Evolutionary conservation across 139 green algal genomes (phyloP), one percentile per base, ranked within the genome.

Genomic region (Closterium sp.): DNA sequence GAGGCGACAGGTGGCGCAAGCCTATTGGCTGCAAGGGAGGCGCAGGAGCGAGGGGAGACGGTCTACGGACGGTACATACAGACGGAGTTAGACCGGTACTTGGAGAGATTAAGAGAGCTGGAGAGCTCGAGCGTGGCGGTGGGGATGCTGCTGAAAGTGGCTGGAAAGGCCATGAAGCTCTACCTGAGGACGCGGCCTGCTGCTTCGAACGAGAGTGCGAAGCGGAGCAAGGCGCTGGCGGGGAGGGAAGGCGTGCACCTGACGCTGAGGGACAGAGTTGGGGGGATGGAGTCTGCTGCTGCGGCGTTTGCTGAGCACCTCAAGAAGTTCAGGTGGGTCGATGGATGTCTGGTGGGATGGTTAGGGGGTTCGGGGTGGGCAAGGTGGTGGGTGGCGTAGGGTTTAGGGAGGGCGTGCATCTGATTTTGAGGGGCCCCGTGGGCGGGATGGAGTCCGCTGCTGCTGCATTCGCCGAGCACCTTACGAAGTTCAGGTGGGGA

Each of bases 101-200:
- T 97, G 31, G 97, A 98, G 90, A 95, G 95, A 4, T 88, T 97
- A 28, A 87, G 94, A 1, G 90, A 95, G 81, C 38, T 96, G n/a
- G 34, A 28, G 16, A 86, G 12, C 1, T 85, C 83, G 1, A 90
- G 30, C 23, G 30, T 34, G 31, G 21, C 89, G 7, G 25, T 92
- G 55, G 89, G 30, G 16, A 34, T 31, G 31, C 28, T 92, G 32
- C 28, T 36, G 33, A 84, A 85, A 28, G 91, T 94, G 28, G 34
- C 30, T 28, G 91, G 43, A 10, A 99, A 99, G 88, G 98, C 97
- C 0, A 98, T 96, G 89, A 88, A 88, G 33, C 95, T 99, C 83
- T 99, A 99, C 95, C 89, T 95, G 34, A 97, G 96, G 83, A 99
- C 98, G 2, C 95, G 98, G 19, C 97, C 96, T 3, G 86, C 94